These are phyloP conservation scores for Hortaea sp. DNA, from an alignment of 2,329 filamentous ascomycete genomes.

Conservation along the genomic window DNA sequence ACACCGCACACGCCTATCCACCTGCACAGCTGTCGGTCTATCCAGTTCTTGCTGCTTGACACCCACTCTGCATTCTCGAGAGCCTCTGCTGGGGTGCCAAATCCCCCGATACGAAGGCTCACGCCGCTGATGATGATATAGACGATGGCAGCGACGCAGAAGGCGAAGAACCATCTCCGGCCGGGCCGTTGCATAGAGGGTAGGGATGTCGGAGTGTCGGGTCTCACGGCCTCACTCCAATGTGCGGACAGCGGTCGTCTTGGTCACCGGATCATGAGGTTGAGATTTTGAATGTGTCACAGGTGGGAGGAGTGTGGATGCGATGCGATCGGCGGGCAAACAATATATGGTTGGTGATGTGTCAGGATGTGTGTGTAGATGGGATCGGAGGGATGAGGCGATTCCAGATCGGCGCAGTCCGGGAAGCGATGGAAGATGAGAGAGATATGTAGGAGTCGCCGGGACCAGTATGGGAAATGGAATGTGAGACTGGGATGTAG, in stretches of 20 bases:
- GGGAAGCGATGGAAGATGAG: too few species aligned
- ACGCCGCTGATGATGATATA: slow-evolving; percentile 23
- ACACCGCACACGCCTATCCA: slow-evolving; percentile 73
- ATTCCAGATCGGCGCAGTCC: too few species aligned
- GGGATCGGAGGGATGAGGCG: too few species aligned
- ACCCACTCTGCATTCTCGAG: slow-evolving; percentile 47
- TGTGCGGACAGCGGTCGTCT: too few species aligned
- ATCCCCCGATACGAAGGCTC: slow-evolving; percentile 15
- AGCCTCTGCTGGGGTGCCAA: slow-evolving; percentile 11
- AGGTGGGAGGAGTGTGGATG: not conserved
- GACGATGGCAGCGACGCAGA: slow-evolving; percentile 15
- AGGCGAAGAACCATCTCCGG: slow-evolving; percentile 15
- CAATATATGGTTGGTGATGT: not conserved
- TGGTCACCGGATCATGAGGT: too few species aligned
- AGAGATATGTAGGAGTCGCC: too few species aligned
- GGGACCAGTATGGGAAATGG: too few species aligned
- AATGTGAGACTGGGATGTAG: too few species aligned
- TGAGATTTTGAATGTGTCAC: too few species aligned
- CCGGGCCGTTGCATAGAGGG: slow-evolving; percentile 10
- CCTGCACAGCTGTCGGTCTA: slow-evolving; percentile 65
- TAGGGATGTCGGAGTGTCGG: not conserved
- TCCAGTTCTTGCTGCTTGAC: slow-evolving; percentile 59
- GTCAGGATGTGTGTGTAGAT: not conserved
- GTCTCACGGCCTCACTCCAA: too few species aligned
- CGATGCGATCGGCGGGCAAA: not conserved